Evolutionary conservation across 1,284 basidiomycete genomes (phyloP).

Genomic region (Cutaneotrichosporon spelunceum): DNA sequence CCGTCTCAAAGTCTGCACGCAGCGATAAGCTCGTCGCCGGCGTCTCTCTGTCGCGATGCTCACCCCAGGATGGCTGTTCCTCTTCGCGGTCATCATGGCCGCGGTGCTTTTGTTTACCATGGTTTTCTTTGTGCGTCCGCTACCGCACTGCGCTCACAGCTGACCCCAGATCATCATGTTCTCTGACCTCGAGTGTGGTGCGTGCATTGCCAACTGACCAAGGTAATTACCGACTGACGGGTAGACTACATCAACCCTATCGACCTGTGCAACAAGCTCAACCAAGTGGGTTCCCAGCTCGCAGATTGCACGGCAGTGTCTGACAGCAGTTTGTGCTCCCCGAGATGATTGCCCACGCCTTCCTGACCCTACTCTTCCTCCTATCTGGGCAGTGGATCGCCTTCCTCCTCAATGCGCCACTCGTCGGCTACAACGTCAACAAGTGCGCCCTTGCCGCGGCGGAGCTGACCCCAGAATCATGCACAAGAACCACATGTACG

Average conservation of each 20-base stretch:
- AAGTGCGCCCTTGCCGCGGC: slow-evolving; percentile 62
- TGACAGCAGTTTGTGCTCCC: slow-evolving; percentile 83
- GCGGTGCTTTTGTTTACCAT: slow-evolving; percentile 91
- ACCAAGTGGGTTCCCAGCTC: slow-evolving; percentile 72
- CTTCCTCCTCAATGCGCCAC: slow-evolving; percentile 84
- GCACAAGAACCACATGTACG: slow-evolving; percentile 95
- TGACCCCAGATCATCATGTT: slow-evolving; percentile 93
- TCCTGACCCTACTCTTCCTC: slow-evolving; percentile 83
- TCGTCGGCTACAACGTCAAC: slow-evolving; percentile 88
- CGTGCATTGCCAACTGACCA: slow-evolving; percentile 14
- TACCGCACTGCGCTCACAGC: slow-evolving; percentile 1
- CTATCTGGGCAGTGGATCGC: slow-evolving; percentile 93
- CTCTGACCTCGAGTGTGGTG: slow-evolving; percentile 86
- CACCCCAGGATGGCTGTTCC: slow-evolving; percentile 82
- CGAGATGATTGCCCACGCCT: slow-evolving; percentile 91
- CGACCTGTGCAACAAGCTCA: slow-evolving; percentile 99
- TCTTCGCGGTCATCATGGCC: slow-evolving; percentile 88
- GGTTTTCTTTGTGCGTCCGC: slow-evolving; percentile 87
- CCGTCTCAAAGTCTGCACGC: neutral
- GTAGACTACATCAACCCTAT: slow-evolving; percentile 97
- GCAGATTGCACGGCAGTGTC: too few species aligned
- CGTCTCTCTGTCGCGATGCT: neutral
- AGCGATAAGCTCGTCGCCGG: neutral
- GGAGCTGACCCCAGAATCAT: slow-evolving; percentile 64
- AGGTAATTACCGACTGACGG: neutral